Conservation (phyloP, 2,329 filamentous ascomycete genomes). For the Fusarium robinianum region DNA sequence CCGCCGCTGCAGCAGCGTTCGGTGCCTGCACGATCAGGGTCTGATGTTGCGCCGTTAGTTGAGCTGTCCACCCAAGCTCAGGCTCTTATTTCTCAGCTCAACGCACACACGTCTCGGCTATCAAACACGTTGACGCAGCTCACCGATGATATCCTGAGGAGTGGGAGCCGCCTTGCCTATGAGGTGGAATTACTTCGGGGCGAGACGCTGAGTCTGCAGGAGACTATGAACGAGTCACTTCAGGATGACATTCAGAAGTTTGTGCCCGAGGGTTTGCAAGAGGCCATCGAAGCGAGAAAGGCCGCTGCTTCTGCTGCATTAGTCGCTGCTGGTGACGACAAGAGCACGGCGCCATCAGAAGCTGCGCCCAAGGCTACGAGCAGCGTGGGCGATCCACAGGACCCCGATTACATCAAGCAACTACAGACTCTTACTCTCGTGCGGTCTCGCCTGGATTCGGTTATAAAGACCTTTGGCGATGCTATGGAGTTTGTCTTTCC, state of each 20-base stretch:
- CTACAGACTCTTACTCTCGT: constrained; percentile 83
- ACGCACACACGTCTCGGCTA: constrained; percentile 82
- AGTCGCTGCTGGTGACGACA: constrained; percentile 22
- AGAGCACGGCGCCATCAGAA: constrained; percentile 29
- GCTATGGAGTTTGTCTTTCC: constrained; percentile 95
- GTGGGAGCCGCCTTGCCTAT: constrained; percentile 85
- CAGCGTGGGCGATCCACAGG: constrained; percentile 38
- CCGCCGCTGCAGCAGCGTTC: constrained; percentile 64
- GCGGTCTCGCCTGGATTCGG: constrained; percentile 80
- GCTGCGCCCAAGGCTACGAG: constrained; percentile 20
- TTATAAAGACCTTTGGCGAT: constrained; percentile 90
- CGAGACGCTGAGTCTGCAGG: constrained; percentile 79
- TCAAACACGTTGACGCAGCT: constrained; percentile 82
- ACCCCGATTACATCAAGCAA: constrained; percentile 73
- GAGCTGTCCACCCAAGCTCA: constrained; percentile 82
- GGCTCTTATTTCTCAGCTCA: constrained; percentile 82
- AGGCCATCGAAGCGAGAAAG: constrained; percentile 35
- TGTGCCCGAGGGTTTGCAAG: constrained; percentile 57
- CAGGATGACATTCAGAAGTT: constrained; percentile 75
- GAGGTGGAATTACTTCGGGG: constrained; percentile 93
- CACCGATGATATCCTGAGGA: constrained; percentile 92
- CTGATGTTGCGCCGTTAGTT: constrained; percentile 63
- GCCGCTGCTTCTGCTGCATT: constrained; percentile 12
- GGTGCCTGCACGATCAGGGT: constrained; percentile 28
- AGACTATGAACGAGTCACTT: constrained; percentile 74